Percentiles rank a stretch among this genome's conserved stretches.
These are phyloP conservation scores for Pichia sp. DNA, from an alignment of 1,139 yeast species.

Conservation along the genomic window DNA sequence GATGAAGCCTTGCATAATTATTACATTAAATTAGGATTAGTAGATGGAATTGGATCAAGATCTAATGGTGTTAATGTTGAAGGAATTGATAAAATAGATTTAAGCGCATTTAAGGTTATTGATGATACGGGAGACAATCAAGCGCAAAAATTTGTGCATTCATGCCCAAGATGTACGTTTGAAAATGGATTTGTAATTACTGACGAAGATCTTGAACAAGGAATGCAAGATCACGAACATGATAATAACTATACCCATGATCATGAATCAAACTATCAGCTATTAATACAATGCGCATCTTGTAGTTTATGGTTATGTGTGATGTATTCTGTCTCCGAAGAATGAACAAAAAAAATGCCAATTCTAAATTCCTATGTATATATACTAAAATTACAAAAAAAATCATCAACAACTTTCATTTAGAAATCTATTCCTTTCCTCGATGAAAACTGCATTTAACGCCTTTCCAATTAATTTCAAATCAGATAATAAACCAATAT, in stretches of 20 bases:
- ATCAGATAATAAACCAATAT: constrained; percentile 74
- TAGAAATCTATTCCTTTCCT: constrained; percentile 38
- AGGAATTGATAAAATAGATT: constrained; percentile 15
- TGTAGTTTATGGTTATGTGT: constrained; percentile 85
- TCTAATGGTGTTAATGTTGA: constrained; percentile 4
- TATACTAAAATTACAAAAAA: no score
- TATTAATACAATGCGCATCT: constrained; percentile 69
- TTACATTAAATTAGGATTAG: constrained; percentile 43
- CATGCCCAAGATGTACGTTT: constrained; percentile 71
- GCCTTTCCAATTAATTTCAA: constrained; percentile 67
- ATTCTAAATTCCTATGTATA: no score
- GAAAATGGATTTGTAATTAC: constrained; percentile 47
- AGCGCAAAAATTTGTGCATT: constrained; percentile 34
- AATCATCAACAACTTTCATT: no score
- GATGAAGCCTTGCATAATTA: constrained; percentile 39
- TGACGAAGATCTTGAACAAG: constrained; percentile 52
- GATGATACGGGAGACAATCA: no score
- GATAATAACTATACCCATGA: constrained; percentile 20
- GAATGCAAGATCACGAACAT: constrained; percentile 29
- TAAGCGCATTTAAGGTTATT: constrained; percentile 35
- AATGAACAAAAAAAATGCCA: neutral
- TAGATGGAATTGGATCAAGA: constrained; percentile 29
- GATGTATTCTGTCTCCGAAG: constrained; percentile 34
- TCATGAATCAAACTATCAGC: constrained; percentile 40
- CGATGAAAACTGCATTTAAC: constrained; percentile 45